Percentiles rank a stretch among this genome's conserved stretches.
These are phyloP conservation scores for Dendrobium officinale DNA, from an alignment of 106 monocot species.

Conservation along the genomic window DNA sequence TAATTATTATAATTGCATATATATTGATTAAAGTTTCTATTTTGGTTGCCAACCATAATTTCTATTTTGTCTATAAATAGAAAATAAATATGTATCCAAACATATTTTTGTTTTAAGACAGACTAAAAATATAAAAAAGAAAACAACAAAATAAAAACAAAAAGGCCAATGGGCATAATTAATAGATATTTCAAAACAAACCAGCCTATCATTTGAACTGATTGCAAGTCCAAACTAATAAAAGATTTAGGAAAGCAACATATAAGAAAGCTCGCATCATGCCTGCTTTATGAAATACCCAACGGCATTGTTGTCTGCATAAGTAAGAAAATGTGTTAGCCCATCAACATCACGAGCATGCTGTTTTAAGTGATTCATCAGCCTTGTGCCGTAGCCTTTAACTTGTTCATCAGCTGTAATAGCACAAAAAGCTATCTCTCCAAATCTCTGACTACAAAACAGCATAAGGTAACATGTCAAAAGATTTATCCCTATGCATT, in stretches of 20 bases:
- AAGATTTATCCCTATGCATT: not conserved
- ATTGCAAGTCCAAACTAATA: not conserved
- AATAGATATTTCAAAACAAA: not conserved
- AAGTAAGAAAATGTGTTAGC: slow-evolving; percentile 92
- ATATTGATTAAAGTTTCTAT: too few relatives aligned
- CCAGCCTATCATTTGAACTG: not conserved
- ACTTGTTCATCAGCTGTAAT: slow-evolving; percentile 99
- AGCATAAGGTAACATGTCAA: not conserved
- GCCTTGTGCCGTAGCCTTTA: slow-evolving; percentile 95
- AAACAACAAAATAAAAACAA: not conserved
- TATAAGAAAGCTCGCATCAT: not conserved
- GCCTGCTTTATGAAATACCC: slow-evolving; percentile 98
- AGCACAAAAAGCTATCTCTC: slow-evolving; percentile 99
- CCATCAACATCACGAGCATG: slow-evolving; percentile 99
- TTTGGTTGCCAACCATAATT: not conserved
- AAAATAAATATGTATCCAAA: not conserved
- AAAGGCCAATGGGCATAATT: not conserved
- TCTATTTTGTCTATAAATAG: not conserved
- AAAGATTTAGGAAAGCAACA: not conserved
- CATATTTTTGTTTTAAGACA: not conserved
- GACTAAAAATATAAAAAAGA: not conserved
- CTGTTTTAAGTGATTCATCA: slow-evolving; percentile 99
- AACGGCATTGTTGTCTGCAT: slow-evolving; percentile 99
- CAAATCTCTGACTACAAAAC: slow-evolving; percentile 81
- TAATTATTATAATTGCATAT: too few relatives aligned